Evolutionary conservation across 352 stramenopile species (phyloP), one percentile per base, ranked within the genome.

Genomic region (Globisporangium uncinulatum): DNA sequence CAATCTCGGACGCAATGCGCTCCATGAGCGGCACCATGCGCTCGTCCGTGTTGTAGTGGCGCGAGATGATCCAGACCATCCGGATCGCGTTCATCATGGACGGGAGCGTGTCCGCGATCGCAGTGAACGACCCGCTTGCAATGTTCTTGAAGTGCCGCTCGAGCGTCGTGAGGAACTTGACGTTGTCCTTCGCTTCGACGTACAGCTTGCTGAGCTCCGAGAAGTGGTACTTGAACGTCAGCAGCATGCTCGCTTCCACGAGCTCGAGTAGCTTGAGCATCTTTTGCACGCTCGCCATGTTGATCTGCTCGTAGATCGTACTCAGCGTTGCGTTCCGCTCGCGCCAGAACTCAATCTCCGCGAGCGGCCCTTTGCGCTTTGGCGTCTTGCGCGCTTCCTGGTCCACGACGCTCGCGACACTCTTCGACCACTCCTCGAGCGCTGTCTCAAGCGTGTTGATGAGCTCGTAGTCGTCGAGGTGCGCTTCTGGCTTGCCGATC

Each of bases 41-140:
- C 58, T 98, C 91, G 53, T 98, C 95, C n/a, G 90, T 98, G 62
- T 98, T 98, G 75, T 98, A 98, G 61, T 98, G 94, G 0, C 95
- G 71, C 21, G 94, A 98, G 50, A 98, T 98, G 62, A 98, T 97
- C 95, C 95, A 98, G 11, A 98, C 92, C 94, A 98, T 98, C 3
- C 89, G 86, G 45, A 98, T 96, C 1, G 91, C 91, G 57, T 97
- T 98, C 86, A 98, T 97, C 94, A 98, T 98, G 3, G 89, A 96
- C 20, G 86, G 90, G 7, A 98, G 61, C 31, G 91, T 98, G 52
- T 98, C 94, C 0, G 92, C 79, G 47, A 98, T 98, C 0, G 88
- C 82, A 10, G 73, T 74, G 60, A 98, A 97, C 2, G 86, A 97
- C 0, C 92, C 95, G 21, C 74, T 86, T 0, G 78, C 81, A 24